Conservation (phyloP, 116 monocot species). For the Cymodocea nodosa region DNA sequence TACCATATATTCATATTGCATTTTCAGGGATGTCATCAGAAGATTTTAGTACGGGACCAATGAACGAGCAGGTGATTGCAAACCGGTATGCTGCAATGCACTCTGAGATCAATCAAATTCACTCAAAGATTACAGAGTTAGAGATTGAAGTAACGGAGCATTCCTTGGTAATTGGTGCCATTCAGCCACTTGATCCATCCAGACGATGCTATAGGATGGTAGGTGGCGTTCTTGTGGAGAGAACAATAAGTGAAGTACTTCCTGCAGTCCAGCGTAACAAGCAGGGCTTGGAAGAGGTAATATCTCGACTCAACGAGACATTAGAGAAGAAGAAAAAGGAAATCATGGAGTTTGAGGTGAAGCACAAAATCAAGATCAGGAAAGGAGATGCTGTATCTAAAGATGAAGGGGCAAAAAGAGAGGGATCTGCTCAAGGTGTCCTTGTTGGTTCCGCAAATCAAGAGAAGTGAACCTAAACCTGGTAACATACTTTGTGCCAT, state of each 20-base stretch:
- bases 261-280: conserved; percentile 85
- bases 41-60: conserved; percentile 25
- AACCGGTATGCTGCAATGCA: conserved; percentile 50
- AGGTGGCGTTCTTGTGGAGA: conserved; percentile 81
- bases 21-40: conserved; percentile 35
- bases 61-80: conserved; percentile 70
- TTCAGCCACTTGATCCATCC: conserved; percentile 75
- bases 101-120: conserved; percentile 69
- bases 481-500: background rate
- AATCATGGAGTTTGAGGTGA: conserved; percentile 80
- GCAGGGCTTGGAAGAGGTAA: conserved; percentile 78
- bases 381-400: conserved; percentile 26
- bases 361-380: conserved; percentile 85
- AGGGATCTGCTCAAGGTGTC: conserved; percentile 82
- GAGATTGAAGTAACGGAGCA: conserved; percentile 97
- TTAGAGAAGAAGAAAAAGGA: conserved; percentile 94
- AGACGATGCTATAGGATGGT: conserved; percentile 89
- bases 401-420: conserved; percentile 38
- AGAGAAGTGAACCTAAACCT: background rate
- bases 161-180: conserved; percentile 67
- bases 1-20: background rate
- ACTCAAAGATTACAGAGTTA: conserved; percentile 87
- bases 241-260: conserved; percentile 81
- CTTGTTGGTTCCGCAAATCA: conserved; percentile 72
- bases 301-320: conserved; percentile 65